Evolutionary conservation across 2,329 filamentous ascomycete genomes (phyloP), one percentile per base, ranked within the genome.

Genomic region (Camillea tinctor): DNA sequence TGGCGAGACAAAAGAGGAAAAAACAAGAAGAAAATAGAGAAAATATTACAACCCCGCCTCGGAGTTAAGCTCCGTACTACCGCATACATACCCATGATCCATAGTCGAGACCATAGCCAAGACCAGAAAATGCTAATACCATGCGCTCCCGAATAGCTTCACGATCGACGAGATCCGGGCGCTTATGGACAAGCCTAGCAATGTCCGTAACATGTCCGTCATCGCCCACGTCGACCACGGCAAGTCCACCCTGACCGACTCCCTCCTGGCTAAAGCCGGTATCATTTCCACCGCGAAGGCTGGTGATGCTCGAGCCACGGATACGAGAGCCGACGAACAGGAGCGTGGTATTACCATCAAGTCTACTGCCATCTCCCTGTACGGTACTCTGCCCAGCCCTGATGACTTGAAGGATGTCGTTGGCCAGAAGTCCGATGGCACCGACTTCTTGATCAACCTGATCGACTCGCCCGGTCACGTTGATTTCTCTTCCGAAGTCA

Each of bases 171-270:
- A 92, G 88, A 91, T 93, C 80, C 88, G 89, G 80, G 72, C 65
- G 74, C 81, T 90, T 78, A 90, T 90, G 88, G 86, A 88, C 84
- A 83, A 83, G 82, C 88, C 90, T 72, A 84, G 79, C 77, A 89
- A 89, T 80, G 86, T 89, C 79, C 84, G 86, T 81, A 98, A 98
- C 89, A 98, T 97, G 94, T 97, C 93, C 84, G 95, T 99, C 81
- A 98, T 98, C 92, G 95, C 95, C 81, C 95, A 99, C 86, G 93
- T 99, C 89, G 95, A 99, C 83, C 95, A 99, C 88, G 95, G 95
- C 86, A 99, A 99, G 84, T 99, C 95, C 74, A 99, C 95, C 79
- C 88, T 99, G 75, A 97, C 94, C 88, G 95, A 99, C 84, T 98
- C 95, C 74, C 92, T 99, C 71, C 91, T 99, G 78, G 93, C 96